A percentile compares a stretch with the other conserved stretches of the same genome.
Conservation (phyloP, 139 green algal species). For the Medakamo hakoo region DNA sequence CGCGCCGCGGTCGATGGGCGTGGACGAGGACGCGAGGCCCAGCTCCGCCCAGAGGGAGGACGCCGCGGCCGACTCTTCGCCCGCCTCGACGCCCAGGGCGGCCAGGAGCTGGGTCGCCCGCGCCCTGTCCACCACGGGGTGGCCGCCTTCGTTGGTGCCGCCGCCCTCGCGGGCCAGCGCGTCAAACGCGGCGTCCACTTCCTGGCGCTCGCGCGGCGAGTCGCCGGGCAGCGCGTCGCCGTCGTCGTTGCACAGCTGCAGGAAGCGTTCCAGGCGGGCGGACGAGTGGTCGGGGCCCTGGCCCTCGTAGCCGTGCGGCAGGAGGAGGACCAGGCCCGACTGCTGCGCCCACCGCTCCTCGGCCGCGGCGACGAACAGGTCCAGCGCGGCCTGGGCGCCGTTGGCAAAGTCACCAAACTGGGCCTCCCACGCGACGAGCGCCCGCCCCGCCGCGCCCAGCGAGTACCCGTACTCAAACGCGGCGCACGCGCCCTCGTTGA, state of each 20-base stretch:
- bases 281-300: constrained; percentile 63
- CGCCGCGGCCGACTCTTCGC: neutral
- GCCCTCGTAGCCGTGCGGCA: constrained; percentile 78
- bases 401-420: constrained; percentile 90
- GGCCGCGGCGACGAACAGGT: constrained; percentile 56
- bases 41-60: constrained; percentile 32
- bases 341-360: constrained; percentile 69
- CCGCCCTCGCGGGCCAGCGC: neutral
- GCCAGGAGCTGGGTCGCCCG: neutral
- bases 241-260: constrained; percentile 48
- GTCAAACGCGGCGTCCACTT: neutral
- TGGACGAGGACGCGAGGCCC: constrained; percentile 14
- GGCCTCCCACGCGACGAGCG: constrained; percentile 66
- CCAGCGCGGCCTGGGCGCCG: constrained; percentile 60
- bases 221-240: constrained; percentile 42
- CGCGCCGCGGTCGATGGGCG: constrained; percentile 10
- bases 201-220: constrained; percentile 8
- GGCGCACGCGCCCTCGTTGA: constrained; percentile 48
- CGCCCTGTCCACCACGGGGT: neutral
- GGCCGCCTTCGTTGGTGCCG: too few relatives aligned
- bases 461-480: constrained; percentile 76
- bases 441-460: constrained; percentile 25
- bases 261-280: constrained; percentile 59
- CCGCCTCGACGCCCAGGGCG: neutral
- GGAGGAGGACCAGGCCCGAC: constrained; percentile 52